Evolutionary conservation across 2,329 filamentous ascomycete genomes (phyloP), one percentile per base, ranked within the genome.

Genomic region (Thielaviopsis euricoi): DNA sequence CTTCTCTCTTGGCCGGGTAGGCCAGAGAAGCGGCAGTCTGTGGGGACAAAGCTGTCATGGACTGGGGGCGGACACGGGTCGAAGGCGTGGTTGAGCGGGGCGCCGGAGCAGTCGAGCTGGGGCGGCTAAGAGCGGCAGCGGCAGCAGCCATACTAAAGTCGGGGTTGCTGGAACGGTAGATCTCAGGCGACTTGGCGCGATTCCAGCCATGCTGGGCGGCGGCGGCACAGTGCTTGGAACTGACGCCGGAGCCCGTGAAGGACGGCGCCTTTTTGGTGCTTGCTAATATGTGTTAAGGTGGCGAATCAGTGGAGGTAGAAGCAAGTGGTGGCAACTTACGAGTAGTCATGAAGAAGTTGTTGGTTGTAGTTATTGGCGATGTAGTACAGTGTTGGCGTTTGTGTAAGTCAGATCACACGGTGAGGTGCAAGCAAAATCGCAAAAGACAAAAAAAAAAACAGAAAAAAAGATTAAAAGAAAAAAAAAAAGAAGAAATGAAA

Each of bases 131-230:
- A 9, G 52, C 53, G n/a, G 51, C 55, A 21, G 15, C 19, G 37
- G 71, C 71, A 13, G 71, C 72, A 1, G 67, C 68, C 25, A 70
- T 67, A 19, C 87, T 87, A 22, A 74, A 62, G 51, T 68, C 65
- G 19, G 74, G 71, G n/a, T 73, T 72, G 49, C 72, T 67, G 52
- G 72, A 74, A 23, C 80, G 68, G 67, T 76, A 76, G 55, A 71
- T 73, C 19, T 80, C 68, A 67, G 76, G 75, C 71, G 76, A 68
- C 2, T 69, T 77, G 51, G 76, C 76, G 19, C 83, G 81, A 66
- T 79, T 84, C 82, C 83, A 86, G 66, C 75, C 73, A 67, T 86
- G 78, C 55, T 82, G 73, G 2, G 87, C 87, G 57, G 88, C 89
- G 58, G 86, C 81, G 62, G 84, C 80, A 61, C 55, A 57, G 19